Base-by-base conservation (phyloP, 1,139 yeast genomes). In the Yamadazyma sp. region DNA sequence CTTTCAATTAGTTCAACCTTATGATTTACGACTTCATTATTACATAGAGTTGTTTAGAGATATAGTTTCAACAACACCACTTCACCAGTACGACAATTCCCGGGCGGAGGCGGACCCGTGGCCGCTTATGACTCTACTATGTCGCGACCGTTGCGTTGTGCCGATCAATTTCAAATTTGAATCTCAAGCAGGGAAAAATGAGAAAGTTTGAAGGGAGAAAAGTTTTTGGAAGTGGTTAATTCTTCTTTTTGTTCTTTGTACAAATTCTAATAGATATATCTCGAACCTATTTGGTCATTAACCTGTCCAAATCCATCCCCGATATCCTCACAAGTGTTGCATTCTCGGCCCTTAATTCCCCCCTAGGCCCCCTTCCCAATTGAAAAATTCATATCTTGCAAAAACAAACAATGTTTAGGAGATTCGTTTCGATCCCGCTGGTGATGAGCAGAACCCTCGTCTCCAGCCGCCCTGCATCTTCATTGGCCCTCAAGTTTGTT, bases 1-100 rank as follows among this genome's bases (percentile, higher is more conserved):
- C 31, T 33, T 28, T 37, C 34, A 37, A 35, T 37, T 37, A 43
- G 47, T 44, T 44, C 47, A 44, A 45, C 48, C 44, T 41, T 35
- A 43, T 38, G 43, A 43, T 40, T 38, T 43, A 37, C 38, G 43
- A 37, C 34, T 28, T 24, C 29, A 26, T 12, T 11, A 12, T 26
- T 26, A 20, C 8, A 27, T 12, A 11, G 31, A 29, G 34, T 31
- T 38, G 36, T 38, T 33, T 33, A 20, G 26, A 18, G n/a, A 24
- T 26, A 36, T 37, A 32, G 36, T 42, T 37, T 42, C 45, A 42
- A 42, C 45, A 42, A 39, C 36, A 20, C 8, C 30, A 30, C 11
- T 18, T 12, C 7, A 30, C n/a, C 6, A 12, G 16, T 2, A 27
- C 14, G 14, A 24, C 4, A 24, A 24, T 6, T 24, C n/a, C n/a